Evolutionary conservation across 192 early-diverging fungal species (phyloP), one percentile per base, ranked within the genome.

Genomic region (Podila clonocystis): DNA sequence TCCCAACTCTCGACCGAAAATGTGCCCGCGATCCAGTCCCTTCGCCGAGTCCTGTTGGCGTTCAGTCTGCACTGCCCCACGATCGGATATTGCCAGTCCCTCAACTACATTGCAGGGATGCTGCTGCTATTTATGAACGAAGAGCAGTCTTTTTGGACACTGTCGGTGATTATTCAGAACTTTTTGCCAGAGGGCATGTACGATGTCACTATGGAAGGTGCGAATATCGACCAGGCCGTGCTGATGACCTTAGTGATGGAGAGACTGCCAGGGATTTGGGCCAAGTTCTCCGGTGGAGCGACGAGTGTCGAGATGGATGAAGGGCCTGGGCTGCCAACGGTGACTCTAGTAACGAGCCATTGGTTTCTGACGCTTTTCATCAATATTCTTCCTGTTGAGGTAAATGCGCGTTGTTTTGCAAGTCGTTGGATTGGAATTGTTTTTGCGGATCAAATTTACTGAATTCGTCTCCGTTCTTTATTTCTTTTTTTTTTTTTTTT

Each of bases 311-410:
- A 80, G 29, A 87, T 87, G 41, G 84, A 83, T 70, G 82, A 83
- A 4, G 85, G 88, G 15, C 66, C 82, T 5, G 83, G 84, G 11
- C 76, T 91, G 85, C 91, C 94, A 5, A 89, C 88, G 13, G 87
- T 95, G 60, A 90, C 86, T 22, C 83, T 95, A 67, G 91, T 93
- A 15, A 95, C 93, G 2, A 94, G 91, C 41, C 93, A 90, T 60
- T 96, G 95, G 95, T 93, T 95, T 70, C 78, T 94, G 73, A 93
- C 93, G 0, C 78, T 95, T 4, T 96, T 92, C 68, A 91, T 95
- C 63, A 92, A 92, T 70, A 89, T 93, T 60, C 78, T 95, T 26
- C 95, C 95, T 0, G 84, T 88, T 26, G 94, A 94, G 80, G 90
- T 89, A 79, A 11, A 1, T 24, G 17, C 15, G 17, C 17, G 31